Conservation (phyloP, 1,284 basidiomycete genomes). For the Neonothopanus nambi region DNA sequence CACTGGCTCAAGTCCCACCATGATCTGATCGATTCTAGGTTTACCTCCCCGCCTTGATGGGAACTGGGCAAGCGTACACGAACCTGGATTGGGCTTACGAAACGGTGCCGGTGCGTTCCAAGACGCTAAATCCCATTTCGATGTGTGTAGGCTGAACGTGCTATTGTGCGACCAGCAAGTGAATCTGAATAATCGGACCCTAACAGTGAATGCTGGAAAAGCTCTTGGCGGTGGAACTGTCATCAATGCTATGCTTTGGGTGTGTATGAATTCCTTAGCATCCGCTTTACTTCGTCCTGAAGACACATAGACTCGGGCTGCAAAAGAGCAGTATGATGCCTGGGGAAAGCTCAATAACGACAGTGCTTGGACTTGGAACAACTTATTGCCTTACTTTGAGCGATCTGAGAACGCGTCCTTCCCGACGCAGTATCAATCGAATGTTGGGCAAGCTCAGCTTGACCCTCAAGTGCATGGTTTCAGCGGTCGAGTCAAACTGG, state of each 20-base stretch:
- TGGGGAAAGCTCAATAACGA: slow-evolving; percentile 32
- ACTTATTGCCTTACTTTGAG: slow-evolving; percentile 31
- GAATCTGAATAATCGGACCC: slow-evolving; percentile 23
- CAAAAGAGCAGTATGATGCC: slow-evolving; percentile 31
- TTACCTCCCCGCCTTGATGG: slow-evolving; percentile 30
- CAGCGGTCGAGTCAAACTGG: too few relatives aligned
- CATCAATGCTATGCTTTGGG: slow-evolving; percentile 33
- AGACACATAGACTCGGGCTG: slow-evolving; percentile 31
- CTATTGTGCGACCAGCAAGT: too few relatives aligned
- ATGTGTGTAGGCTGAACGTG: too few relatives aligned
- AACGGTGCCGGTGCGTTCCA: slow-evolving; percentile 28
- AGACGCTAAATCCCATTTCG: slow-evolving; percentile 29
- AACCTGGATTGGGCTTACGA: slow-evolving; percentile 30
- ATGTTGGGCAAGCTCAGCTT: too few relatives aligned
- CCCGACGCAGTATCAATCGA: too few relatives aligned
- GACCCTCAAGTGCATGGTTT: too few relatives aligned
- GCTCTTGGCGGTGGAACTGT: slow-evolving; percentile 32
- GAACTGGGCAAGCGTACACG: slow-evolving; percentile 26
- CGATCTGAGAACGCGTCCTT: slow-evolving; percentile 30
- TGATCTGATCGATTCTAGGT: too few relatives aligned
- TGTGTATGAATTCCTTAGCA: slow-evolving; percentile 1
- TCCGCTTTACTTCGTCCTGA: background rate
- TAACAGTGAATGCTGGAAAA: slow-evolving; percentile 29
- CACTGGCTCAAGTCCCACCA: background rate
- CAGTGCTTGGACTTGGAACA: slow-evolving; percentile 30